These are phyloP conservation scores for Triglochin maritima DNA, from an alignment of 106 monocot species.

Conservation along the genomic window DNA sequence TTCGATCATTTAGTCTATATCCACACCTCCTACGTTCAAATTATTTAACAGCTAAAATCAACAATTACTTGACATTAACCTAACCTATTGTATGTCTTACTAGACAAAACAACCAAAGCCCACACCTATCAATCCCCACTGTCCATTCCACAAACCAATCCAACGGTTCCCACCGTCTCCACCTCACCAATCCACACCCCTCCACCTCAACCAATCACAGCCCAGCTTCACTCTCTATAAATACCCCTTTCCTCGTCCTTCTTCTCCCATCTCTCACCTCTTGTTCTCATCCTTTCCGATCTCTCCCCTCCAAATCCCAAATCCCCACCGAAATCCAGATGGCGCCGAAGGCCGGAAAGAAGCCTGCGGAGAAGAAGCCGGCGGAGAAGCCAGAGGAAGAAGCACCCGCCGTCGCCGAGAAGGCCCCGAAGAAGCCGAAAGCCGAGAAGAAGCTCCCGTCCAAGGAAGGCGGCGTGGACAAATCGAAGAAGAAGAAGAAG, in stretches of 20 bases:
- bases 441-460: background rate
- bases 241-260: background rate
- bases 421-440: background rate
- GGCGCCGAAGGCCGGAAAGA: background rate
- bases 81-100: no score
- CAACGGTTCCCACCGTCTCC: background rate
- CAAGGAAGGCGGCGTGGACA: background rate
- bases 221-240: background rate
- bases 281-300: background rate
- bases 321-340: background rate
- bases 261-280: background rate
- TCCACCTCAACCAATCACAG: background rate
- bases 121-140: background rate
- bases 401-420: background rate
- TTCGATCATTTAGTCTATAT: no score
- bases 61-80: no score
- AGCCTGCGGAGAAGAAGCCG: background rate
- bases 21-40: no score
- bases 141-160: background rate
- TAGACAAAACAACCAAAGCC: background rate
- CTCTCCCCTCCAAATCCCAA: background rate
- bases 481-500: background rate
- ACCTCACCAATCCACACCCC: background rate
- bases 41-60: no score
- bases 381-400: background rate